Evolutionary conservation across 345 rosid genomes (phyloP), one percentile per base, ranked within the genome.

Genomic region (Ceriops zippeliana): DNA sequence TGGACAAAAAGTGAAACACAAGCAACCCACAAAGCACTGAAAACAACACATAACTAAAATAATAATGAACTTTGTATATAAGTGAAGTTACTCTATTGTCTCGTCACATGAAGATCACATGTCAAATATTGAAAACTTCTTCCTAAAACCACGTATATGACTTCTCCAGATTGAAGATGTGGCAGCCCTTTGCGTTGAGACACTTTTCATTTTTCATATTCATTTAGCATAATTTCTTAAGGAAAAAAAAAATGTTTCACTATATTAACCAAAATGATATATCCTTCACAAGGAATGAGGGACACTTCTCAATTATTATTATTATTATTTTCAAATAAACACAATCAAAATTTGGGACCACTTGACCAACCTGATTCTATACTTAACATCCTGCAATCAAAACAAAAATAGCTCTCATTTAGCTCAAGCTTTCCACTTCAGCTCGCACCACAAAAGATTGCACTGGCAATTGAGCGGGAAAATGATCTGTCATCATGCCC

Each of bases 391-490:
- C 32, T 11, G 53, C 17, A 16, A 26, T 24, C 57, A 30, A 15
- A 13, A 26, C 52, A 53, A n/a, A 19, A 47, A 11, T 34, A 15
- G 26, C 54, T 56, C 42, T 16, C 63, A 6, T 53, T 75, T 61
- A 79, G 82, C 83, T 81, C 74, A 72, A 76, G 65, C 85, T 71
- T 76, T 83, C 69, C 37, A 79, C 82, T 80, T 85, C 85, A 76
- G 88, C 80, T 68, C 74, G 71, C 75, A 84, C 75, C 30, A 77
- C 80, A 79, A 72, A 80, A 70, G 83, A 65, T 73, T 73, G 87
- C 68, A 76, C 78, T 54, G 83, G 79, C 75, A 83, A 74, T 73
- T 77, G 78, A 22, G 73, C 61, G 2, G 86, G 74, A 52, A 77
- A 28, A 32, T 53, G 58, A 1, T 77, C 81, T 15, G 69, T 53